phyloP scores from a whole-genome alignment of 768 basidiomycete species.

The Gloeostereum incarnatum region DNA sequence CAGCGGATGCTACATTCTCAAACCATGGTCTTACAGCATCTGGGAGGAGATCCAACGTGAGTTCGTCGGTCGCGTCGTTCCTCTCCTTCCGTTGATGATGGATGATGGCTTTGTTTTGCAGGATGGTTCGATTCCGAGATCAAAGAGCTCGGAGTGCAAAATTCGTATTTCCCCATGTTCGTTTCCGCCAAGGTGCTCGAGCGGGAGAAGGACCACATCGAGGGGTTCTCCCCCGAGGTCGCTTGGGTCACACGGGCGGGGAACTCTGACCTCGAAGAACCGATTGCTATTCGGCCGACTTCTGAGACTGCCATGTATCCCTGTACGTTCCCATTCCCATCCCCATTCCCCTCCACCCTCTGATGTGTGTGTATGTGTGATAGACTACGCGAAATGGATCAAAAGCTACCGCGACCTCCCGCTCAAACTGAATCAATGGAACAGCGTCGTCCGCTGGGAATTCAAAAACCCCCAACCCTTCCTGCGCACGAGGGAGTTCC shows the following conservation, averaged over 20 bases:
- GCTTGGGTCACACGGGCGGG: conserved; percentile 99
- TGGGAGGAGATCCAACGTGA: conserved; percentile 94
- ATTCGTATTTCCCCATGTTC: conserved; percentile 99
- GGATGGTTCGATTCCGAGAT: conserved; percentile 92
- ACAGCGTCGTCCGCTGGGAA: conserved; percentile 98
- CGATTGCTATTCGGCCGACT: conserved; percentile 95
- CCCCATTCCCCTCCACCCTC: too few species aligned
- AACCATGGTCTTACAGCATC: conserved; percentile 94
- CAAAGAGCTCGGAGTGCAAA: conserved; percentile 92
- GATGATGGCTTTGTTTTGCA: conserved; percentile 17
- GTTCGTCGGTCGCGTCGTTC: conserved; percentile 10
- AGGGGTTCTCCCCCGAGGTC: conserved; percentile 98
- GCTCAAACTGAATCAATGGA: conserved; percentile 97
- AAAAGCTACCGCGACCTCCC: conserved; percentile 95
- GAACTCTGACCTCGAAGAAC: conserved; percentile 89
- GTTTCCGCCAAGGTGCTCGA: conserved; percentile 88
- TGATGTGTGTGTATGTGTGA: too few species aligned
- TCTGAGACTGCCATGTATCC: conserved; percentile 99
- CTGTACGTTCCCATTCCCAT: conserved; percentile 39
- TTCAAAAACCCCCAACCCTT: conserved; percentile 99
- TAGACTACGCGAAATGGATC: conserved; percentile 99
- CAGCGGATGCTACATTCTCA: conserved; percentile 97
- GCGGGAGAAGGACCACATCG: conserved; percentile 96
- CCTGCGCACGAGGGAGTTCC: conserved; percentile 97
- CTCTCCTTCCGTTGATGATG: neutral